Evolutionary conservation across 2,329 filamentous ascomycete genomes (phyloP), one percentile per base, ranked within the genome.

Genomic region (Pseudocercospora eumusae): DNA sequence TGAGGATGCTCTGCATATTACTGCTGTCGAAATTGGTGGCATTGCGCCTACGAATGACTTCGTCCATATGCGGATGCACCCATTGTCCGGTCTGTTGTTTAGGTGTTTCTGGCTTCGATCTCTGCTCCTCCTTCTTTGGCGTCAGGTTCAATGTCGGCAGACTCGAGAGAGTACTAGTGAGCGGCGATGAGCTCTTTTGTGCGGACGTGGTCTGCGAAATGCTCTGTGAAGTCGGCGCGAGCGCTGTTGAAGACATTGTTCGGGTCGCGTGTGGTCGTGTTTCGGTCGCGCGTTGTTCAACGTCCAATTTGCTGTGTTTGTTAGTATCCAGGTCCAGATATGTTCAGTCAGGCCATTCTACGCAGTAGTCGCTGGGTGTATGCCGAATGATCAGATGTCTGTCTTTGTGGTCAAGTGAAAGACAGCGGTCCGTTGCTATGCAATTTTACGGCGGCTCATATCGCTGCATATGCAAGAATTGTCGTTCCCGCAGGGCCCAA

Each of bases 11-110:
- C 64, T 82, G 84, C 54, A 95, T 78, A 67, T 96, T 93, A 74
- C 85, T 85, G 69, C 93, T 87, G 60, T 88, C 86, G 75, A 98
- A 96, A 53, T 83, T 90, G 13, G 87, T 86, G 20, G 88, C 88
- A 75, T 91, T 88, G 73, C 92, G 90, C 56, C 95, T 87, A 65
- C 85, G 84, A 15, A 90, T 87, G 74, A 99, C 96, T 77, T 98
- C 93, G 71, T 92, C 84, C 67, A 97, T 83, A 66, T 89, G 87
- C 33, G 95, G 95, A 75, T 99, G 95, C 72, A 88, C 86, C 93
- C 95, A 99, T 65, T 57, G 53, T 54, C 66, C 62, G 20, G 47
- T 27, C 11, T 61, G 47, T 73, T 88, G 91, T 59, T 93, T 93
- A 3, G 79, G 73, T 7, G 72, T 72, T 8, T 64, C 66, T 23